Conservation (phyloP, 768 basidiomycete genomes). For the Tubosaeta sp. region DNA sequence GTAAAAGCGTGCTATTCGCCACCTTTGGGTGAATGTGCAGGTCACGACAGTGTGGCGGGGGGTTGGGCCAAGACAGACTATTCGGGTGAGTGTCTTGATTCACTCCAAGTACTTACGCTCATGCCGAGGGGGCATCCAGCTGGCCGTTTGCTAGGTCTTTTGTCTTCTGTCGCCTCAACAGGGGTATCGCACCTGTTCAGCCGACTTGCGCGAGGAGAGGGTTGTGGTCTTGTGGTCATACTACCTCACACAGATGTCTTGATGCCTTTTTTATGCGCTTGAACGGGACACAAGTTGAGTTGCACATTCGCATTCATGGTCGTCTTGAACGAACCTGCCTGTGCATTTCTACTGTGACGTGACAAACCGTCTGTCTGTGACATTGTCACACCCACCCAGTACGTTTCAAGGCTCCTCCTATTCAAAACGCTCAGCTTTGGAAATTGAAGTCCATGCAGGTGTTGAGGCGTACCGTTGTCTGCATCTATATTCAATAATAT, state of each 20-base stretch:
- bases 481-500: neutral
- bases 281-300: conserved; percentile 27
- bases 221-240: conserved; percentile 14
- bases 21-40: neutral
- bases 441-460: neutral
- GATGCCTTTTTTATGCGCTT: conserved; percentile 19
- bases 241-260: conserved; percentile 29
- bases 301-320: conserved; percentile 17
- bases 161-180: neutral
- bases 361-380: conserved; percentile 28
- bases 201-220: neutral
- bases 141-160: conserved; percentile 3
- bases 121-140: conserved; percentile 21
- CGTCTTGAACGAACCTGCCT: conserved; percentile 31
- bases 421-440: neutral
- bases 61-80: conserved; percentile 11
- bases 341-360: conserved; percentile 21
- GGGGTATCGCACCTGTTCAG: neutral
- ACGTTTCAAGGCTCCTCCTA: neutral
- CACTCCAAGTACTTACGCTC: conserved; percentile 26
- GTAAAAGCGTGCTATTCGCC: conserved; percentile 13
- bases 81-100: conserved; percentile 30
- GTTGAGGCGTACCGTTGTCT: conserved; percentile 1
- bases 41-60: neutral
- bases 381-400: conserved; percentile 14